Base-by-base conservation (phyloP, 2,329 filamentous ascomycete species). In the Anthostomella pinea region DNA sequence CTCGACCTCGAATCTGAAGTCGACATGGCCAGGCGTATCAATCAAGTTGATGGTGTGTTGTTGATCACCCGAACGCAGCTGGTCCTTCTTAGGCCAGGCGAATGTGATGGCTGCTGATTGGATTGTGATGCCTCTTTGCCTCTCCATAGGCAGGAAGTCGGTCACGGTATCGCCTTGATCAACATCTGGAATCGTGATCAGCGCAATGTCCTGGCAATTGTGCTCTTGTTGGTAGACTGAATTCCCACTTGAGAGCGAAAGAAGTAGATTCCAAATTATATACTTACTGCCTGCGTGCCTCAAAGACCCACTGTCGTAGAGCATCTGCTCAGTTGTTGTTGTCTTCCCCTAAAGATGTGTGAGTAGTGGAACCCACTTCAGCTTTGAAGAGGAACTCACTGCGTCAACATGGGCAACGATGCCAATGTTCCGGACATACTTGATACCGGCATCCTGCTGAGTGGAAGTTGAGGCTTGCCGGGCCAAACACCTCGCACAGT, bases 351-450 rank as follows among this genome's bases (percentile, higher is more conserved):
- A 7, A 13, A 9, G 3, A 11, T 10, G 7, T 18, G 41, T 57
- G 11, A 56, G 49, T 31, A 30, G 21, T 14, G 19, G 8, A 33
- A 13, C 17, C 1, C 16, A 33, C 21, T 18, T 24, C n/a, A 25
- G 14, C 8, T 24, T 3, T 23, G 13, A 10, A n/a, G 18, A 35
- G n/a, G 11, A 9, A 61, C 73, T 37, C 62, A 80, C 76, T 38
- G 93, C 93, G 80, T 97, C 93, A 48, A 98, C 95, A 63, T 98
- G 93, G 41, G 93, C 93, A 62, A 98, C 96, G 51, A 98, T 97
- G 44, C 93, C 93, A 59, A 98, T 96, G 59, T 98, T 98, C 52
- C 91, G 77, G 33, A 90, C 93, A 53, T 78, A 78, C 24, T 77
- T 71, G 13, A 81, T 67, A 14, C 52, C 56, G 19, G 59, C 55